Base-by-base conservation (phyloP, 192 early-diverging fungal species). In the Glomus cerebriforme region DNA sequence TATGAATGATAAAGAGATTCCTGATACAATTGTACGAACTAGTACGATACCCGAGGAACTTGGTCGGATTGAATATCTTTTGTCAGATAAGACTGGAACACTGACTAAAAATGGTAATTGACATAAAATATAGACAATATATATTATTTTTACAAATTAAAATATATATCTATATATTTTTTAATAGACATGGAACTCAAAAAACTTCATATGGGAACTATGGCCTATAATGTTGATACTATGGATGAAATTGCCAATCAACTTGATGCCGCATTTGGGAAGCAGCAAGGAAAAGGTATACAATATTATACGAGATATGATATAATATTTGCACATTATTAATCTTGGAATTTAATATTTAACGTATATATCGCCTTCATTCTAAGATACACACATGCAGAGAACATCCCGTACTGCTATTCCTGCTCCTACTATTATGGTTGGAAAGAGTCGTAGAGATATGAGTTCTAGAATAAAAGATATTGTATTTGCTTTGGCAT, bases 41-140 rank as follows among this genome's bases (percentile, higher is more conserved):
- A 95, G 93, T 66, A 97, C 95, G 58, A 94, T 98, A 34, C 97
- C 97, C 37, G 97, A 98, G 80, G 97, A 97, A 84, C 88, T 98
- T 7, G 97, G 97, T 17, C 88, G 97, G 37, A 93, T 98, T 35
- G 95, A 95, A 74, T 98, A 97, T 81, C 83, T 97, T 27, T 81
- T 98, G 67, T 93, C 96, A 0, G 97, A 98, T 82, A 98, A 98
- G 83, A 98, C 97, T 3, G 97, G 97, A 34, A 98, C 97, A 26
- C 81, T 98, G 81, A 98, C 97, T 19, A 85, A 95, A 77, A 98
- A 98, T 82, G 93, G 92, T 93, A 88, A 72, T 31, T 45, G 49
- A 35, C 22, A 70, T n/a, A 6, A 35, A 26, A 69, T 12, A 29
- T 15, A 10, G 7, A n/a, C 10, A 62, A 54, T 47, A 45, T 68